Conservation (phyloP, 768 basidiomycete genomes). For the Pleurotus sapidus region DNA sequence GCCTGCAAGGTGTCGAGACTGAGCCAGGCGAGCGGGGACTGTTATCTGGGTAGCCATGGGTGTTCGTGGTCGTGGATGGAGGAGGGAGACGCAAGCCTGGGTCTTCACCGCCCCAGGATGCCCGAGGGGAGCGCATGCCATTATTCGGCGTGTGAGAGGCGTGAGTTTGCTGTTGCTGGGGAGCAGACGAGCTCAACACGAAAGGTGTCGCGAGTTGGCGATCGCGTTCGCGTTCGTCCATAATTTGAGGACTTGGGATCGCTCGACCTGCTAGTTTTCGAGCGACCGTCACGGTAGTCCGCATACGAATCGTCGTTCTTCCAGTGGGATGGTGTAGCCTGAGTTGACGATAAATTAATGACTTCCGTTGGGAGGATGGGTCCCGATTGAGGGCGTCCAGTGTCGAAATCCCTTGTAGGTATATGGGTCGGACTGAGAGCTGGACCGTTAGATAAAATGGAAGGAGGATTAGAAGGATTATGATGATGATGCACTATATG, state of each 20-base stretch:
- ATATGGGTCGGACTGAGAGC: slow-evolving; percentile 7
- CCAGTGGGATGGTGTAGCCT: slow-evolving; percentile 33
- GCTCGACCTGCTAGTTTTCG: slow-evolving; percentile 30
- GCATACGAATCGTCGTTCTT: slow-evolving; percentile 32
- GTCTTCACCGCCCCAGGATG: slow-evolving; percentile 29
- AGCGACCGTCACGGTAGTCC: slow-evolving; percentile 25
- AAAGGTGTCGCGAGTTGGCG: slow-evolving; percentile 54
- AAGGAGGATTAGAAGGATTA: slow-evolving; percentile 13
- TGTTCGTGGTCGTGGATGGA: slow-evolving; percentile 23
- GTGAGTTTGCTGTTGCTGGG: slow-evolving; percentile 20
- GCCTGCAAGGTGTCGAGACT: slow-evolving; percentile 32
- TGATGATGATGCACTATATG: slow-evolving; percentile 45
- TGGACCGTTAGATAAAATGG: not conserved
- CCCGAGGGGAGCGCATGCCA: slow-evolving; percentile 30
- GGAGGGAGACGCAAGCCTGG: slow-evolving; percentile 29
- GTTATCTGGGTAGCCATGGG: slow-evolving; percentile 26
- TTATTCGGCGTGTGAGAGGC: slow-evolving; percentile 17
- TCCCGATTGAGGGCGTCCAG: slow-evolving; percentile 28
- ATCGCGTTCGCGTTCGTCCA: slow-evolving; percentile 50
- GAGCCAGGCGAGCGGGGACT: slow-evolving; percentile 36
- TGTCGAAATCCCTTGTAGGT: slow-evolving; percentile 27
- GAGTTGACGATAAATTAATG: slow-evolving; percentile 44
- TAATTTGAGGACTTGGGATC: slow-evolving; percentile 33
- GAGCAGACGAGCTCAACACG: slow-evolving; percentile 46
- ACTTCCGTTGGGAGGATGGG: slow-evolving; percentile 46